Evolutionary conservation across 306 rosid genomes (phyloP).

Genomic region (Medicago truncatula): DNA sequence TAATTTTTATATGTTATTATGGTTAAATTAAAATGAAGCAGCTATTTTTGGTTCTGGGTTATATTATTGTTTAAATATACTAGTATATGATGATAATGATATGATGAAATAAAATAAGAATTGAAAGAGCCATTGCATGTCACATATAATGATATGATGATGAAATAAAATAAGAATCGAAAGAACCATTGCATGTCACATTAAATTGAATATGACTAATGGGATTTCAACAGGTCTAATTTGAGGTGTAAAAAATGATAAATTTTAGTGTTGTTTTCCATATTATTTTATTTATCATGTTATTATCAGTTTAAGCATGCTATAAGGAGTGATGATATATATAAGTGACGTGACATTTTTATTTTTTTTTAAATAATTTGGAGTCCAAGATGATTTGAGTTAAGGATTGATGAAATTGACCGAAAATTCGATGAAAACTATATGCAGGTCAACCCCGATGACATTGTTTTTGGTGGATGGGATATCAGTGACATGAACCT

Average conservation of each 20-base stretch:
- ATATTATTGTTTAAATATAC: background rate
- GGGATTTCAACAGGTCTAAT: background rate
- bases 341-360: background rate
- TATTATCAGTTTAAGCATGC: background rate
- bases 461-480: slow-evolving; percentile 97
- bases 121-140: background rate
- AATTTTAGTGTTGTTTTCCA: background rate
- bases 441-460: slow-evolving; percentile 89
- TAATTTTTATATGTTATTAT: slow-evolving; percentile 4
- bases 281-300: background rate
- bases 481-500: slow-evolving; percentile 94
- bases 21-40: background rate
- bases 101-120: background rate
- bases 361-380: background rate
- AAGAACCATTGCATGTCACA: background rate
- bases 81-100: background rate
- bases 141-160: background rate
- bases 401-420: background rate
- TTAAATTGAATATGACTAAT: background rate
- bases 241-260: background rate
- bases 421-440: background rate
- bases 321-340: background rate
- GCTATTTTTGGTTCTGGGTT: background rate
- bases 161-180: no score
- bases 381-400: slow-evolving; percentile 11